Base-by-base conservation (phyloP, 345 rosid species). In the Syzygium aqueum region DNA sequence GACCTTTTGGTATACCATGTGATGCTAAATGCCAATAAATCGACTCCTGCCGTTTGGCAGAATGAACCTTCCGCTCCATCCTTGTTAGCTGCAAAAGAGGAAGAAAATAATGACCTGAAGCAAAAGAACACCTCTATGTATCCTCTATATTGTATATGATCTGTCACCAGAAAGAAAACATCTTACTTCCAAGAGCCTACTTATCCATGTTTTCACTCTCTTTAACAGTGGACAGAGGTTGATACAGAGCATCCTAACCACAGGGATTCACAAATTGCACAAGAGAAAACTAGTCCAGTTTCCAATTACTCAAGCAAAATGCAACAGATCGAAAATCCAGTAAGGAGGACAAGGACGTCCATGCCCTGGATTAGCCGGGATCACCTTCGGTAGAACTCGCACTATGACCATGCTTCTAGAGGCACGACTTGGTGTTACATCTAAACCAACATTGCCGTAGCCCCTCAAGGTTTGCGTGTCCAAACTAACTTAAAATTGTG, bases 1-100 rank as follows among this genome's bases (percentile, higher is more conserved):
- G 88, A 91, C 97, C 91, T 91, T 94, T 94, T 12, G 99, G 99
- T 85, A 97, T 90, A 87, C 98, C 98, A 53, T 91, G 97, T 84
- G 99, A 95, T 56, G 98, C 98, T 90, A 97, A 92, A 93, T 95
- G 97, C 98, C 99, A 96, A 90, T 93, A 94, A 53, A 95, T 89
- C 57, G 92, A 92, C 92, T 96, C 99, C 50, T 94, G 96, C 57
- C 93, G 94, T 89, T 93, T 94, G 2, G 97, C 97, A 83, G 93
- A 92, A 88, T 94, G 95, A 52, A 95, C 95, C 91, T 93, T 92
- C 85, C 85, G 96, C 88, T 96, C 95, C 99, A 96, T 93, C 90
- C 89, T 93, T 87, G 88, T 88, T 77, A 96, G 90, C 99, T 96
- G 95, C 85, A 87, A 43, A 78, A 89, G 77, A 28, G 27, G 77